Conservation (phyloP, 345 rosid species). For the Passiflora organensis region DNA sequence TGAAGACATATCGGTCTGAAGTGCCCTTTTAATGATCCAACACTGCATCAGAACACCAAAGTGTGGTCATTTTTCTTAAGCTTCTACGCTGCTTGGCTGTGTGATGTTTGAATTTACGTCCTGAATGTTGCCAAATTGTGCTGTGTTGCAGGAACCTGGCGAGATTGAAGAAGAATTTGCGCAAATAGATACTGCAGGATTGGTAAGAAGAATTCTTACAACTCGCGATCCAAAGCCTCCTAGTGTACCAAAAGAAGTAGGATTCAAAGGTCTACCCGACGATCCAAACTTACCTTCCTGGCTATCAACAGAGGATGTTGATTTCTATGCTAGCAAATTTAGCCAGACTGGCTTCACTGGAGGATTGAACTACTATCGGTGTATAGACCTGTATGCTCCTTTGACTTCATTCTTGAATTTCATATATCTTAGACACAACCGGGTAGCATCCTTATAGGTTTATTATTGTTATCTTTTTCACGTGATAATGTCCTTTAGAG, state of each 20-base stretch:
- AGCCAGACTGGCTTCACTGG: conserved; percentile 4
- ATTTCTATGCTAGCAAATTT: conserved; percentile 3
- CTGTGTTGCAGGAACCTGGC: not conserved
- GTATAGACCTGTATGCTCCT: not conserved
- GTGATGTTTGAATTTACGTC: no score
- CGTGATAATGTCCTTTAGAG: no score
- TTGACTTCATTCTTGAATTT: no score
- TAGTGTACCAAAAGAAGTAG: not conserved
- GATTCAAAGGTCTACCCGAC: not conserved
- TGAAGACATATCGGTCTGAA: not conserved
- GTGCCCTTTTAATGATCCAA: not conserved
- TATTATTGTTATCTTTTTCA: no score
- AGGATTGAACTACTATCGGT: conserved; percentile 5
- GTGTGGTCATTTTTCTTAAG: no score
- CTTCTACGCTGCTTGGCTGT: no score
- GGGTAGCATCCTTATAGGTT: not conserved
- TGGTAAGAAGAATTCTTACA: not conserved
- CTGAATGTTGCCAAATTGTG: no score
- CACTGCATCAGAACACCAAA: not conserved
- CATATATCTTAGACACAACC: not conserved
- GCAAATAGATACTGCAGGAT: not conserved
- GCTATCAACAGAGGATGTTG: conserved; percentile 1
- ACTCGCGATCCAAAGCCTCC: not conserved
- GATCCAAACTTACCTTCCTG: conserved; percentile 1
- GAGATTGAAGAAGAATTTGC: conserved; percentile 1